Base-by-base conservation (phyloP, 106 monocot species). In the Hemerocallis citrina region DNA sequence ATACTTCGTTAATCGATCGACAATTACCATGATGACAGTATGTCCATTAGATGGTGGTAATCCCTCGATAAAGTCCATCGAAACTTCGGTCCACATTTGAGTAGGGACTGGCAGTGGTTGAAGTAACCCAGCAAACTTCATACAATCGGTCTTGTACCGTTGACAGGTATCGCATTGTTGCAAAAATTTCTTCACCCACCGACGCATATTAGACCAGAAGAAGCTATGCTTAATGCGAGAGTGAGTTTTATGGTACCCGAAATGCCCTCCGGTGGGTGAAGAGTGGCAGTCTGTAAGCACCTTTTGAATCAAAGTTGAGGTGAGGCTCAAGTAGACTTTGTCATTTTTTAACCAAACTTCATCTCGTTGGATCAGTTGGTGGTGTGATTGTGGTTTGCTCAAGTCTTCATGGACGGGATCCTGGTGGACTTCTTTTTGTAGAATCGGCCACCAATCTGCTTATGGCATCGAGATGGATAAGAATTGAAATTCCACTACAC, bases 41-140 rank as follows among this genome's bases (percentile, higher is more conserved):
- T 38, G 5, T 0, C 41, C 20, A 14, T 14, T 7, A 0, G 40
- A 38, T 14, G 3, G 0, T 0, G 72, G 64, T 9, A 72, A 22
- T 0, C 54, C 72, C 22, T 64, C 72, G 0, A 66, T 66, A 31
- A 73, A 73, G 19, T 73, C 73, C 58, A 73, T 49, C 0, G 35
- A 24, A 0, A 59, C 16, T 7, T 73, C 63, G 0, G 19, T 4
- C 75, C 62, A 75, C 0, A 30, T 6, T 5, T 19, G 7, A 7
- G 23, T 13, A 1, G 67, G 67, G 27, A 68, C 34, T 0, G 52
- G 61, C 1, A 74, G 15, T 9, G 61, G 61, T 20, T 41, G 55
- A 1, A 67, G 22, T 2, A 67, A 20, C 2, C 55, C 55, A 2
- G 55, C 10, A 1, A 24, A 20, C 1, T 16, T 1, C 9, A 14